phyloP scores from a whole-genome alignment of 2,329 filamentous ascomycete species.

The Ceratocystis cubensis region DNA sequence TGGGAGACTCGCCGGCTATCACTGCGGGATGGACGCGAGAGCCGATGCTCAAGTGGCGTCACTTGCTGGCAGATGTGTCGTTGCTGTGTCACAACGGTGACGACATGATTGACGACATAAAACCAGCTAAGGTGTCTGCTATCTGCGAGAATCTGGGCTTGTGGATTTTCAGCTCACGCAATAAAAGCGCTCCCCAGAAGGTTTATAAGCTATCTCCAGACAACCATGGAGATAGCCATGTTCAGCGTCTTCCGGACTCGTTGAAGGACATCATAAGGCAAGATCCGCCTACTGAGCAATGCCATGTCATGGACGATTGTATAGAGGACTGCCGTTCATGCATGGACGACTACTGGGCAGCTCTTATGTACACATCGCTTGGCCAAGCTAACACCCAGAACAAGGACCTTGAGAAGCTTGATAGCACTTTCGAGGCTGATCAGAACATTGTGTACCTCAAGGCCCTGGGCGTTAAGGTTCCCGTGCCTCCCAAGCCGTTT shows the following conservation, averaged over 20 bases:
- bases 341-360: constrained; percentile 28
- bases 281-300: neutral
- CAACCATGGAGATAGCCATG: neutral
- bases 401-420: constrained; percentile 13
- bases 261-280: neutral
- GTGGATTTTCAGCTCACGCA: neutral
- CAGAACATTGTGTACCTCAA: constrained; percentile 7
- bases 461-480: constrained; percentile 4
- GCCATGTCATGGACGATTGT: neutral
- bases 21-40: neutral
- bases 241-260: neutral
- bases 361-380: constrained; percentile 17
- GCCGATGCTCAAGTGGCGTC: neutral
- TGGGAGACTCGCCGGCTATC: neutral
- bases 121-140: neutral
- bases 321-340: constrained; percentile 22
- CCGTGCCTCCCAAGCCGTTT: constrained; percentile 14
- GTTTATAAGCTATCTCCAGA: neutral
- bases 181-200: neutral
- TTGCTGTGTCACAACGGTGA: neutral
- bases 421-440: neutral
- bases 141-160: neutral
- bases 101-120: neutral
- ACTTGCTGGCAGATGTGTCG: neutral
- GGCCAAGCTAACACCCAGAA: constrained; percentile 16